A percentile compares a stretch with the other conserved stretches of the same genome.
These are phyloP conservation scores for Batkoa obscura DNA, from an alignment of 371 early-diverging fungal species.

Conservation along the genomic window DNA sequence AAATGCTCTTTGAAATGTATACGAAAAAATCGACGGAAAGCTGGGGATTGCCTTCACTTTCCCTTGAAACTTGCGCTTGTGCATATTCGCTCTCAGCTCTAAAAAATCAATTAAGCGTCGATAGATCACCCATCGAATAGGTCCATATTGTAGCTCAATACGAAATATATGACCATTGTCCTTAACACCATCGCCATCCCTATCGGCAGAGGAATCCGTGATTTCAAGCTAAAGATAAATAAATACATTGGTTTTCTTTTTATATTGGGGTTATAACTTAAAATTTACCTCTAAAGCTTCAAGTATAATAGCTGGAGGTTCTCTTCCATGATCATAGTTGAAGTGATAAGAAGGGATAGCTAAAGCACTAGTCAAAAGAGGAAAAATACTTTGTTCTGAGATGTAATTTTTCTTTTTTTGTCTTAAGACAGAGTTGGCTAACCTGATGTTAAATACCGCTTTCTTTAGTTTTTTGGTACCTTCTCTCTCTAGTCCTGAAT, in stretches of 20 bases:
- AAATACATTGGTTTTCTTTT: not conserved
- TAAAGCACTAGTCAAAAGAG: not conserved
- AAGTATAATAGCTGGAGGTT: constrained; percentile 18
- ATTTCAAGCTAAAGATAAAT: constrained; percentile 1
- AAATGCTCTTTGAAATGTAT: constrained; percentile 11
- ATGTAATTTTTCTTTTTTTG: not conserved
- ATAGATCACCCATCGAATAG: constrained; percentile 54
- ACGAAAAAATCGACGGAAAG: constrained; percentile 26
- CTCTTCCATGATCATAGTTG: not conserved
- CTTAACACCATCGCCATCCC: constrained; percentile 10
- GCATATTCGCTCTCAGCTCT: constrained; percentile 38
- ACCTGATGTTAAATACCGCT: not conserved
- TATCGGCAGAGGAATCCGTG: not conserved
- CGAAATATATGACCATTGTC: constrained; percentile 30
- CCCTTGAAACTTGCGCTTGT: constrained; percentile 18
- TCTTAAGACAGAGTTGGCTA: not conserved
- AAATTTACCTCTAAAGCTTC: constrained; percentile 13
- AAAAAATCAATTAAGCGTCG: constrained; percentile 50
- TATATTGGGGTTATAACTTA: not conserved
- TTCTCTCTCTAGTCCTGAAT: no score
- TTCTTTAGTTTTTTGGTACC: not conserved
- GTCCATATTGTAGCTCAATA: constrained; percentile 59
- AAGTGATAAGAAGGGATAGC: not conserved
- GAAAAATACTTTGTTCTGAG: not conserved
- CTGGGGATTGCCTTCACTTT: constrained; percentile 20